phyloP scores from a whole-genome alignment of 352 stramenopile genomes.

The Blastocystis sp. region DNA sequence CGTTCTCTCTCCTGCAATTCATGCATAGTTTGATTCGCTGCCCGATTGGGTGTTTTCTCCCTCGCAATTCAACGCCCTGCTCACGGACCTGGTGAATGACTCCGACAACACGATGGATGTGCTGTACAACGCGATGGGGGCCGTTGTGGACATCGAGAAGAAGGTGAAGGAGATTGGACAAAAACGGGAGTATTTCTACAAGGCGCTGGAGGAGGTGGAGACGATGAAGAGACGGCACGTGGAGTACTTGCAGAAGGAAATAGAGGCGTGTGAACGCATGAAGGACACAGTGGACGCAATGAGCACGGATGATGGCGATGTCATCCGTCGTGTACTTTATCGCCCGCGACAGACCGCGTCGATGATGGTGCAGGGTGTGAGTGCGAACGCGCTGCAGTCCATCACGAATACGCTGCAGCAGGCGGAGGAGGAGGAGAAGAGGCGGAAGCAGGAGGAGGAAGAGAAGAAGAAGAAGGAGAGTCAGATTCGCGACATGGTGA shows the following conservation, averaged over 20 bases:
- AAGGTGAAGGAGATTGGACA: constrained; percentile 10
- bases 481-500: constrained; percentile 25
- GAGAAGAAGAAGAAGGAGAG: constrained; percentile 40
- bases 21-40: neutral
- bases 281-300: neutral
- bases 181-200: neutral
- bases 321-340: neutral
- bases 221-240: neutral
- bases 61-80: neutral
- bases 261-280: constrained; percentile 4
- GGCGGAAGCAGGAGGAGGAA: constrained; percentile 21
- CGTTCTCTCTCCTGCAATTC: neutral
- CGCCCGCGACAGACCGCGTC: neutral
- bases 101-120: constrained; percentile 28
- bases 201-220: neutral
- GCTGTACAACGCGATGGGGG: constrained; percentile 28
- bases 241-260: neutral
- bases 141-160: constrained; percentile 44
- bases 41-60: neutral
- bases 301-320: neutral
- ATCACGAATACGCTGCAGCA: constrained; percentile 19
- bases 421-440: constrained; percentile 35
- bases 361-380: neutral
- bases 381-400: neutral
- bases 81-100: neutral